Percentiles rank a stretch among this genome's conserved stretches.
Conservation (phyloP, 2,329 filamentous ascomycete species). For the Pseudocercospora cruenta region DNA sequence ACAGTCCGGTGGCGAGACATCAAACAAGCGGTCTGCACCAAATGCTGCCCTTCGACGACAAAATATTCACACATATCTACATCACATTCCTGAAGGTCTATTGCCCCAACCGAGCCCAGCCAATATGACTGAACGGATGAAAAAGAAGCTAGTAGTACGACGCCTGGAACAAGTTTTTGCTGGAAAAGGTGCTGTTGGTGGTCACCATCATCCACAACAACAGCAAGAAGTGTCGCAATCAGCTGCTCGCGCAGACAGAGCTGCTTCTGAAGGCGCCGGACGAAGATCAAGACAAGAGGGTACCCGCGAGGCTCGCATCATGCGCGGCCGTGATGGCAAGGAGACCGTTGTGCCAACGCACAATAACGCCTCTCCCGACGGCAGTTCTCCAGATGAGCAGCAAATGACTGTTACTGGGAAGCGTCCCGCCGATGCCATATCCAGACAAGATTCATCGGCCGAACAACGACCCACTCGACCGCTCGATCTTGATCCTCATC, state of each 20-base stretch:
- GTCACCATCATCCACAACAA: slow-evolving; percentile 56
- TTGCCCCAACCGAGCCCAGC: slow-evolving; percentile 60
- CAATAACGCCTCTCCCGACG: slow-evolving; percentile 8
- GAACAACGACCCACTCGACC: slow-evolving; percentile 79
- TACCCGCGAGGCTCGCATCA: slow-evolving; percentile 51
- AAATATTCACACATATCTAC: slow-evolving; percentile 70
- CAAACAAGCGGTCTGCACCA: slow-evolving; percentile 26
- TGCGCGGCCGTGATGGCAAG: slow-evolving; percentile 37
- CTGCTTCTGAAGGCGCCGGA: slow-evolving; percentile 46
- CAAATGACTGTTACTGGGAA: slow-evolving; percentile 1
- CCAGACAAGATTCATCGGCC: not conserved
- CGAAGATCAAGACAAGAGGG: slow-evolving; percentile 44
- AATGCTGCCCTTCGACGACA: slow-evolving; percentile 49
- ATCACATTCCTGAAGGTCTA: slow-evolving; percentile 71
- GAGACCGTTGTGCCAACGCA: slow-evolving; percentile 24
- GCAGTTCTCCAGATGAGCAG: slow-evolving; percentile 11
- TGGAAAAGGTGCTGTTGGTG: slow-evolving; percentile 60
- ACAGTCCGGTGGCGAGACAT: slow-evolving; percentile 40
- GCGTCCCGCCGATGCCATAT: not conserved
- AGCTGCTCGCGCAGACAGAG: slow-evolving; percentile 54
- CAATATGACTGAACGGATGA: slow-evolving; percentile 70
- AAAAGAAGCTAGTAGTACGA: slow-evolving; percentile 75
- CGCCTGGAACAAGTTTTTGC: slow-evolving; percentile 81
- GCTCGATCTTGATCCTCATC: slow-evolving; percentile 75
- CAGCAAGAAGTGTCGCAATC: slow-evolving; percentile 61